These are phyloP conservation scores for Phytophthora macrochlamydospora DNA, from an alignment of 352 stramenopile genomes.

Conservation along the genomic window DNA sequence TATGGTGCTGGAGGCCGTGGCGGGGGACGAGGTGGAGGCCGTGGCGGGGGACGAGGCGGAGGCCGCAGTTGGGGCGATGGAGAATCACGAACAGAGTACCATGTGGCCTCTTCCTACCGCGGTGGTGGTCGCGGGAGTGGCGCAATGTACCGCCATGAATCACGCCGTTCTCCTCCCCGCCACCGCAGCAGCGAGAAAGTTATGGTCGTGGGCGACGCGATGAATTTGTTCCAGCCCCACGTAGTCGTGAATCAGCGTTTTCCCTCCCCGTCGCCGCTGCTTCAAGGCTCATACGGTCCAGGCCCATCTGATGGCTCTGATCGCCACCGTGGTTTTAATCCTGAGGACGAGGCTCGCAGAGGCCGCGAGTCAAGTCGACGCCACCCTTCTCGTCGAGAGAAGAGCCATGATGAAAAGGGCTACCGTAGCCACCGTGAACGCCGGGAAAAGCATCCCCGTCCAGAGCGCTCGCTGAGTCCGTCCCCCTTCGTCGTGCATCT, in stretches of 20 bases:
- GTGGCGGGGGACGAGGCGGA: conserved; percentile 9
- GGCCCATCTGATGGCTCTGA: conserved; percentile 14
- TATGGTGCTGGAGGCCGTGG: conserved; percentile 35
- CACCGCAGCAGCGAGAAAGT: conserved; percentile 22
- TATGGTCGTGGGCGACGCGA: conserved; percentile 26
- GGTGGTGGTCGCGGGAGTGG: conserved; percentile 11
- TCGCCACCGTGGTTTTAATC: conserved; percentile 20
- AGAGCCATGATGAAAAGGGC: conserved; percentile 44
- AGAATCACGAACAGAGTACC: conserved; percentile 6
- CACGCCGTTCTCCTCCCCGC: conserved; percentile 22
- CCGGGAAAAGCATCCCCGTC: conserved; percentile 35
- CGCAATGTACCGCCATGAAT: conserved; percentile 24
- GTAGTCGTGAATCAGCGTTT: conserved; percentile 21
- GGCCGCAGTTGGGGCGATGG: conserved; percentile 23
- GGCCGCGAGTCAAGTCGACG: conserved; percentile 27
- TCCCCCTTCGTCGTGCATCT: conserved; percentile 42
- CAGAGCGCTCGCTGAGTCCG: conserved; percentile 40
- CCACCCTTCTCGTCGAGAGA: conserved; percentile 27
- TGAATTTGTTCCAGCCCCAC: conserved; percentile 21
- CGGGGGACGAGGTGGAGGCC: conserved; percentile 30
- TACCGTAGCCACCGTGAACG: conserved; percentile 35
- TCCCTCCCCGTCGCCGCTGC: conserved; percentile 39
- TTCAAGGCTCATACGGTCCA: conserved; percentile 13
- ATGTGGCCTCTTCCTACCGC: conserved; percentile 4
- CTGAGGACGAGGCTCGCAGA: conserved; percentile 12